Percentiles rank a stretch among this genome's conserved stretches.
phyloP scores from a whole-genome alignment of 2,329 filamentous ascomycete genomes.

The Fusarium sp. region DNA sequence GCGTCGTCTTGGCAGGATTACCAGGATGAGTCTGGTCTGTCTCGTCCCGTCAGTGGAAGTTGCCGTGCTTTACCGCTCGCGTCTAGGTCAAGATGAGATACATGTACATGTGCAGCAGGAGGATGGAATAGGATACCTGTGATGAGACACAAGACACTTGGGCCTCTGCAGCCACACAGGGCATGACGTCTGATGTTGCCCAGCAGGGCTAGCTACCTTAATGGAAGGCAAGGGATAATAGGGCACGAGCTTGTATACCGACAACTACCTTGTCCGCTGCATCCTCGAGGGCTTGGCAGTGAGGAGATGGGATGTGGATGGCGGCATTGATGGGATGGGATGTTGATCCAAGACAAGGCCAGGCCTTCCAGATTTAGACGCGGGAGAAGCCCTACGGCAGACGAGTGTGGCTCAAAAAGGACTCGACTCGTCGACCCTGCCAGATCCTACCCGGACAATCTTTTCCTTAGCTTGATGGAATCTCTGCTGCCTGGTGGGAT shows the following conservation, averaged over 20 bases:
- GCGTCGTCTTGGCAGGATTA: conserved; percentile 9
- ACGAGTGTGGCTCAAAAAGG: neutral
- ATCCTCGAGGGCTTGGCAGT: neutral
- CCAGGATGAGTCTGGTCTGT: neutral
- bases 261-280: neutral
- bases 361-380: neutral
- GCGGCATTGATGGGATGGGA: neutral
- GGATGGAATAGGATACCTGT: conserved; percentile 5
- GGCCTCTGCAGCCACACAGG: neutral
- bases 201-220: neutral
- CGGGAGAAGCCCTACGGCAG: neutral
- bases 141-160: conserved; percentile 5
- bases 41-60: conserved; percentile 4
- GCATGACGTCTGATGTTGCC: neutral
- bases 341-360: neutral
- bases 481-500: neutral
- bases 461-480: neutral
- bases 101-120: neutral
- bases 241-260: neutral
- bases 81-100: neutral
- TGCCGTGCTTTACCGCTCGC: conserved; percentile 7
- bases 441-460: neutral
- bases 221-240: neutral
- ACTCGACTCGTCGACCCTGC: neutral
- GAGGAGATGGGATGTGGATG: neutral